phyloP scores from a whole-genome alignment of 2,329 filamentous ascomycete species.

The Colletotrichum sp. region DNA sequence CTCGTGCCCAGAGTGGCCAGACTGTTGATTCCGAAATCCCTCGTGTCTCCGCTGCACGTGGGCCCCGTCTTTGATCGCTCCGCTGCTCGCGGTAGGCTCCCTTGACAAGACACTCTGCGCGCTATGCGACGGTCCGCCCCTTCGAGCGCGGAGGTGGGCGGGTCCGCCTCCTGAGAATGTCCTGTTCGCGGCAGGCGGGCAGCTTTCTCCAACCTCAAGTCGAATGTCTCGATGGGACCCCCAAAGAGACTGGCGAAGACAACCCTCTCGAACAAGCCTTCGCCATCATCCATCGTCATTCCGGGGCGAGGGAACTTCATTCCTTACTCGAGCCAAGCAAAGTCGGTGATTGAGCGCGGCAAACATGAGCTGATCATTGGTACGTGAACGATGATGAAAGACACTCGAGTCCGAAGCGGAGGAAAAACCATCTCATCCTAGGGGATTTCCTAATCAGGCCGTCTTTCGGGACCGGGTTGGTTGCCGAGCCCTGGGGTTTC shows the following conservation, averaged over 20 bases:
- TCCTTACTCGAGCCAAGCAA: background rate
- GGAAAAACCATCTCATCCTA: background rate
- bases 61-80: background rate
- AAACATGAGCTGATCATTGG: background rate
- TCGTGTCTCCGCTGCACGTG: background rate
- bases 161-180: background rate
- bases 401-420: background rate
- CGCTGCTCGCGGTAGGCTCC: background rate
- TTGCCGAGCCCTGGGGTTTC: background rate
- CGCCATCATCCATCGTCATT: background rate
- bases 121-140: background rate
- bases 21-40: background rate
- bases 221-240: background rate
- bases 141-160: background rate
- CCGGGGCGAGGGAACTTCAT: background rate
- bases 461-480: background rate
- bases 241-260: background rate
- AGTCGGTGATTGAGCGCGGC: background rate
- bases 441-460: background rate
- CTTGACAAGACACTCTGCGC: background rate
- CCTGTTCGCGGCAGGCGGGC: background rate
- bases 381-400: background rate
- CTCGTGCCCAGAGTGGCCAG: background rate
- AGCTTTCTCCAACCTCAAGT: background rate
- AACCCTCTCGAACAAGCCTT: background rate